These are phyloP conservation scores for Cryptosporidium meleagridis DNA, from an alignment of 169 alveolate genomes.

Conservation along the genomic window DNA sequence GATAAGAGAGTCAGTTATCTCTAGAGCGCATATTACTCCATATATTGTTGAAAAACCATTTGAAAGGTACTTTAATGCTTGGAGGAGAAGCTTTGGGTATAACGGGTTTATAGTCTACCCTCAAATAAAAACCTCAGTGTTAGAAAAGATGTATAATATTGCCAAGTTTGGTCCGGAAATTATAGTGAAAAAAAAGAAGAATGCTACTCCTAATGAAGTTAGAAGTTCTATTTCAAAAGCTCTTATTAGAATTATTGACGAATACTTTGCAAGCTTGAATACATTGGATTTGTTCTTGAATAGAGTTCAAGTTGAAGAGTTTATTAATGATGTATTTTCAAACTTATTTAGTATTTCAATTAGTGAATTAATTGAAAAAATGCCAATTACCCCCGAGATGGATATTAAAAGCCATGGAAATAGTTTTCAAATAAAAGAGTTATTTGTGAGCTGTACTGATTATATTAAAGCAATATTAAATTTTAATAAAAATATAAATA, in stretches of 20 bases:
- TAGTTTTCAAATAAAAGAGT: neutral
- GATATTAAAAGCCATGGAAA: slow-evolving; percentile 2
- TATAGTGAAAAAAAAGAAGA: slow-evolving; percentile 46
- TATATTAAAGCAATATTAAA: slow-evolving; percentile 28
- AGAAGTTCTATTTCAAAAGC: slow-evolving; percentile 57
- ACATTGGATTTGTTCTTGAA: slow-evolving; percentile 69
- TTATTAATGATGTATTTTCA: slow-evolving; percentile 56
- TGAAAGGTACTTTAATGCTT: slow-evolving; percentile 58
- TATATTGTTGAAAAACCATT: slow-evolving; percentile 26
- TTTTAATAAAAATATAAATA: slow-evolving; percentile 19
- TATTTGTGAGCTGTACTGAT: slow-evolving; percentile 10
- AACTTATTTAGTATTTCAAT: slow-evolving; percentile 32
- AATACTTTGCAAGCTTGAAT: slow-evolving; percentile 66
- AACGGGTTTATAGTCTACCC: slow-evolving; percentile 32
- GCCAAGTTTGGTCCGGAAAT: slow-evolving; percentile 58
- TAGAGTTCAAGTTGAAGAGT: slow-evolving; percentile 73
- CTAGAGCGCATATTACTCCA: slow-evolving; percentile 49
- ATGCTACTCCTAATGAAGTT: slow-evolving; percentile 30
- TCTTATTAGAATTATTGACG: slow-evolving; percentile 51
- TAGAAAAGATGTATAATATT: slow-evolving; percentile 58
- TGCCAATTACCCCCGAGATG: slow-evolving; percentile 60
- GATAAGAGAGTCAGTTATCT: neutral
- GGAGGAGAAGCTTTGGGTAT: slow-evolving; percentile 73
- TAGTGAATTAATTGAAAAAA: slow-evolving; percentile 1
- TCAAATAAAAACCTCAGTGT: neutral